These are phyloP conservation scores for Suhomyces xylopsoci DNA, from an alignment of 805 yeast genomes.

Conservation along the genomic window DNA sequence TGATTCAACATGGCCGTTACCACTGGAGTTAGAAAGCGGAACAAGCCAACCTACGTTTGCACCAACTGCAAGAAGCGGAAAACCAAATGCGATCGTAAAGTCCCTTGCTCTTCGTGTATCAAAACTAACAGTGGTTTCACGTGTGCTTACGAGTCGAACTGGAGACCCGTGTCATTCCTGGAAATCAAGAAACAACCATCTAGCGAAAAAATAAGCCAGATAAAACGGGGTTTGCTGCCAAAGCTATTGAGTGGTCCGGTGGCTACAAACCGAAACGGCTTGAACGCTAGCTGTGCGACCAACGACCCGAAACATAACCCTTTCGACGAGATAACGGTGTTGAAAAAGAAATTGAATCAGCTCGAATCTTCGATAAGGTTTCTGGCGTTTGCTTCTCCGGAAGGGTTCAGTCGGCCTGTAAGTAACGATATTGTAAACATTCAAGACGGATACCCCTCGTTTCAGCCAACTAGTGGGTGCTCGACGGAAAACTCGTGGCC, in stretches of 20 bases:
- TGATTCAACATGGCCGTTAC: not conserved
- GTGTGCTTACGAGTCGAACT: conserved; percentile 20
- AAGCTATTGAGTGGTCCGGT: not conserved
- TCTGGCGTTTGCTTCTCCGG: not conserved
- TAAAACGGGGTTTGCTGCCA: not conserved
- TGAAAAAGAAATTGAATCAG: conserved; percentile 4
- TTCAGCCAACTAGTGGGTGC: conserved; percentile 13
- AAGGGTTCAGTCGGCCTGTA: not conserved
- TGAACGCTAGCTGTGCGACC: not conserved
- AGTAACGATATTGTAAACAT: conserved; percentile 16
- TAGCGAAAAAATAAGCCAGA: not conserved
- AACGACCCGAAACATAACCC: not conserved
- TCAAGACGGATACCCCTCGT: conserved; percentile 23
- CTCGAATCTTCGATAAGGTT: conserved; percentile 2
- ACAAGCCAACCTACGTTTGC: conserved; percentile 27
- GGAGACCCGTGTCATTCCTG: conserved; percentile 5
- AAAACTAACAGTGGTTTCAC: conserved; percentile 15
- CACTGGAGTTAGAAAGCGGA: conserved; percentile 11
- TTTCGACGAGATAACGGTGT: conserved; percentile 4
- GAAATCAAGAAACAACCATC: not conserved
- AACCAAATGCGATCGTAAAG: conserved; percentile 29
- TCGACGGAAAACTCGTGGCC: conserved; percentile 35
- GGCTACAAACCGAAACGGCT: not conserved
- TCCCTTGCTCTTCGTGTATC: conserved; percentile 27
- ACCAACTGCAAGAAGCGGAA: conserved; percentile 30